Base-by-base conservation (phyloP, 2,329 filamentous ascomycete species). In the Calonectria pseudoturangicola region DNA sequence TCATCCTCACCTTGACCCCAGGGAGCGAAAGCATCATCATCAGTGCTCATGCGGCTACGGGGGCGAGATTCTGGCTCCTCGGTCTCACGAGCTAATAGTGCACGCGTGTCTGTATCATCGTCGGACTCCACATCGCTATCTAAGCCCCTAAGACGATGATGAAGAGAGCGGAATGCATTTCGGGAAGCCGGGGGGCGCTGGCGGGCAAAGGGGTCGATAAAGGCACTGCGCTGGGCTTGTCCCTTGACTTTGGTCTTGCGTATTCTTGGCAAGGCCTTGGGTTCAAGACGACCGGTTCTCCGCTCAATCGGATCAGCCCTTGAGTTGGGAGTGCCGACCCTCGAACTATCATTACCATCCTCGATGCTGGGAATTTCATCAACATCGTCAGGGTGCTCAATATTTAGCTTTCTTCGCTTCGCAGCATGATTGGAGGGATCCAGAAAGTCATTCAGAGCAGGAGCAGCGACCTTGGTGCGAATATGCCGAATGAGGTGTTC, bases 401-500 rank as follows among this genome's bases (percentile, higher is more conserved):
- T 92, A 66, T 96, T 95, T 21, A 98, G 87, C 82, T 92, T 94
- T 74, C 93, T 91, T 72, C 96, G 90, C 84, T 95, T 97, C n/a
- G 92, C 90, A 2, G 88, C 87, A 83, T 98, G 95, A 71, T 95
- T 94, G 68, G 90, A 90, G 4, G 97, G 96, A 76, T 98, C 93
- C 71, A 99, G 90, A 80, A 93, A 95, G 50, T 95, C 91, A 77
- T 94, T 93, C 45, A 99, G 88, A 51, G 92, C 90, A 3, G 95
- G 95, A 8, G 93, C 94, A 10, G 94, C 96, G 60, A 98, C 92
- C 79, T 96, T 94, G 54, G 93, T 94, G 78, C 96, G 95, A 80
- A 98, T 94, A 82, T 98, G 95, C 76, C 94, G 92, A 74, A 98
- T 92, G 43, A 99, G 87, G 82, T 97, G 97, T 81, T 97, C 94